Conservation (phyloP, 164 flowering plant species). For the Aristolochia californica region DNA sequence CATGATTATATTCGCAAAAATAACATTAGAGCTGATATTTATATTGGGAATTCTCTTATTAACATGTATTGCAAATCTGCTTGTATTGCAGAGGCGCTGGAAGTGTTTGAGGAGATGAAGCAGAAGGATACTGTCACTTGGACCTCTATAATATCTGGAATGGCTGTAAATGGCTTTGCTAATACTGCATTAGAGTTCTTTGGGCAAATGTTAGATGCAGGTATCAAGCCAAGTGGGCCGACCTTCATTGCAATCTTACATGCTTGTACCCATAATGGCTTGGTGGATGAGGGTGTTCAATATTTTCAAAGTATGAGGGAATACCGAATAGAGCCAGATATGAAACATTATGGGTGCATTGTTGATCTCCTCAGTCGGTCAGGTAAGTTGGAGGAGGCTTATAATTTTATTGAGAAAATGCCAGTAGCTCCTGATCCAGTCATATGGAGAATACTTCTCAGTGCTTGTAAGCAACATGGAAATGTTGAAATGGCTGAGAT, state of each 20-base stretch:
- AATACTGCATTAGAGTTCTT: conserved; percentile 40
- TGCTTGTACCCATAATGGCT: conserved; percentile 63
- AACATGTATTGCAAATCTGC: conserved; percentile 87
- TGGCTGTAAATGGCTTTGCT: conserved; percentile 60
- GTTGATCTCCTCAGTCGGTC: conserved; percentile 65
- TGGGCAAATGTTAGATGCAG: conserved; percentile 38
- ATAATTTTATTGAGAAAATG: conserved; percentile 40
- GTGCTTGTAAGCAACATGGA: conserved; percentile 56
- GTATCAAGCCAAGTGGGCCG: conserved; percentile 43
- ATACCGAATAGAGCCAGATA: conserved; percentile 40
- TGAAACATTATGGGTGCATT: conserved; percentile 72
- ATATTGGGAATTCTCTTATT: conserved; percentile 52
- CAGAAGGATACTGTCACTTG: conserved; percentile 55
- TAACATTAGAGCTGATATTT: conserved; percentile 33
- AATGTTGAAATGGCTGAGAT: conserved; percentile 45
- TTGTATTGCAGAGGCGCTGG: conserved; percentile 30
- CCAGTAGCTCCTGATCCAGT: conserved; percentile 40
- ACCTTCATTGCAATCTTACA: conserved; percentile 52
- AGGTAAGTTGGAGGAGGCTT: conserved; percentile 43
- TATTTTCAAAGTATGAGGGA: conserved; percentile 44
- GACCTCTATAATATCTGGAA: conserved; percentile 56
- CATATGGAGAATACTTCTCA: conserved; percentile 52
- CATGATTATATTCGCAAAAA: conserved; percentile 34
- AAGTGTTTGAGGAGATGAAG: conserved; percentile 45
- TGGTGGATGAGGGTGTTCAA: conserved; percentile 47